These are phyloP conservation scores for Rosa lucieae DNA, from an alignment of 306 rosid genomes.

Conservation along the genomic window DNA sequence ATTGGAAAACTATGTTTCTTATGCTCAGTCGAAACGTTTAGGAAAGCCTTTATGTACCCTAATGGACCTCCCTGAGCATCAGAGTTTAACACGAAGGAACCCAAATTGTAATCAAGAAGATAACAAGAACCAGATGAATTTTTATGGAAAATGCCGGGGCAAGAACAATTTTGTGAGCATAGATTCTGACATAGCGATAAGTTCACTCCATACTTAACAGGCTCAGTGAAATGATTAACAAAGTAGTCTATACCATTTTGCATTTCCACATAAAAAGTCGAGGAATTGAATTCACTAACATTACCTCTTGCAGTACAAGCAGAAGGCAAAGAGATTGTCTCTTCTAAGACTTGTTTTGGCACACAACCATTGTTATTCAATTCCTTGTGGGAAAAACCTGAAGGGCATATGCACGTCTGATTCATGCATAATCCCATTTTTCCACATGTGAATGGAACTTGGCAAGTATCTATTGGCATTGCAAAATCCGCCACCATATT, in stretches of 20 bases:
- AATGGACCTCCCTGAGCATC: background rate
- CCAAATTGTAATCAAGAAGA: conserved; percentile 10
- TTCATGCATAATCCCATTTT: conserved; percentile 13
- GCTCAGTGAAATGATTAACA: background rate
- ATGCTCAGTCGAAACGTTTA: background rate
- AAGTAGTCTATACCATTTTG: conserved; percentile 9
- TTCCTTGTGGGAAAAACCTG: background rate
- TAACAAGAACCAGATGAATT: conserved; percentile 20
- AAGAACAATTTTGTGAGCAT: conserved; percentile 19
- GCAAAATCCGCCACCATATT: background rate
- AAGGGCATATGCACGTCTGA: conserved; percentile 6
- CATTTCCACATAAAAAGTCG: conserved; percentile 5
- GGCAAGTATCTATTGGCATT: conserved; percentile 5
- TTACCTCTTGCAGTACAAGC: background rate
- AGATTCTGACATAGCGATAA: conserved; percentile 15
- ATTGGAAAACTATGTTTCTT: conserved; percentile 3
- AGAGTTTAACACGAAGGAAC: background rate
- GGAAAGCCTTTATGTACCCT: conserved; percentile 25
- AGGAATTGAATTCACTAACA: background rate
- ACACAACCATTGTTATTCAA: background rate
- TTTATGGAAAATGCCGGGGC: conserved; percentile 17
- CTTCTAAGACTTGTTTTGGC: background rate
- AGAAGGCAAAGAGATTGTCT: conserved; percentile 16
- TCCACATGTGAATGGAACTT: conserved; percentile 17
- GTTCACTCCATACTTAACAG: background rate